Evolutionary conservation across 371 early-diverging fungal species (phyloP).

Genomic region (Mucor irregularis): DNA sequence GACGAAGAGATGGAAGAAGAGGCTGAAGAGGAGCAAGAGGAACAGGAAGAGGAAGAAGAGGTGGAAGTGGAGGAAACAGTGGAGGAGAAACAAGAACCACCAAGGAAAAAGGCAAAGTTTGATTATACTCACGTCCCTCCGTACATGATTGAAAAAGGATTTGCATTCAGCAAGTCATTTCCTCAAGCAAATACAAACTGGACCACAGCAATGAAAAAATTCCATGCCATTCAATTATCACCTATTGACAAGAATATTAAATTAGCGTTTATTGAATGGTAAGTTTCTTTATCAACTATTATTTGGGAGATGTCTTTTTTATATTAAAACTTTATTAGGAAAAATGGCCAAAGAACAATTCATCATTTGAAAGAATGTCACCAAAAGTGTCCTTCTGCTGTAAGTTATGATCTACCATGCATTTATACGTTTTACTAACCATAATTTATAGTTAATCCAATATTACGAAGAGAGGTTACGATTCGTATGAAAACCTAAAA

Average conservation of each 20-base stretch:
- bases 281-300: neutral
- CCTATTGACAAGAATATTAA: constrained; percentile 10
- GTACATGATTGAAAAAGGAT: constrained; percentile 18
- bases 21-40: too few relatives aligned
- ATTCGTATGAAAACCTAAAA: constrained; percentile 9
- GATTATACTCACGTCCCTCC: constrained; percentile 10
- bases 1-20: too few relatives aligned
- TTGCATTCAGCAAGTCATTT: neutral
- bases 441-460: constrained; percentile 18
- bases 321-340: constrained; percentile 13
- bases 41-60: too few relatives aligned
- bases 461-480: constrained; percentile 28
- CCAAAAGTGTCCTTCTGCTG: constrained; percentile 22
- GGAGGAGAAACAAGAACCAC: neutral
- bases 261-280: constrained; percentile 35
- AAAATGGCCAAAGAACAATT: constrained; percentile 33
- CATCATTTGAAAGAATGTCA: constrained; percentile 33
- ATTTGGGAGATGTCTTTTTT: neutral
- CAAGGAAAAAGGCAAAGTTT: neutral
- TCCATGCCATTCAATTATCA: constrained; percentile 25
- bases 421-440: neutral
- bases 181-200: constrained; percentile 10
- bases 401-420: constrained; percentile 2
- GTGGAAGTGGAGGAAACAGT: too few relatives aligned
- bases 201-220: constrained; percentile 6